These are phyloP conservation scores for Paracoccidioides brasiliensis DNA, from an alignment of 2,329 filamentous ascomycete genomes.

Conservation along the genomic window DNA sequence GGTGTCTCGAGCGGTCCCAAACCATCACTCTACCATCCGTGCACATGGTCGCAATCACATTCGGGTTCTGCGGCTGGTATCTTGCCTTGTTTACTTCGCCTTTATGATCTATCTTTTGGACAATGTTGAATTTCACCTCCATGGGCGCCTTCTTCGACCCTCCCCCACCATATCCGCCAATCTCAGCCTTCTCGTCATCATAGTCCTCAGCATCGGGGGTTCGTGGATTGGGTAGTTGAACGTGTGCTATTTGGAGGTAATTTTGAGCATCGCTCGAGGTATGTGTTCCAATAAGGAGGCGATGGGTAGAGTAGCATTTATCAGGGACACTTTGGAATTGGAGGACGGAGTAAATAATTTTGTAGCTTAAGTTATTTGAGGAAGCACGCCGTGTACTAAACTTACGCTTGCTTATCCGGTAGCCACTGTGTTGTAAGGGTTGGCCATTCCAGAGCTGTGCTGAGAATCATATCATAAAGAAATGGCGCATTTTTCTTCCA, in stretches of 20 bases:
- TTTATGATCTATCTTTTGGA: constrained; percentile 92
- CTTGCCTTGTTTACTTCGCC: constrained; percentile 97
- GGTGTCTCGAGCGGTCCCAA: constrained; percentile 93
- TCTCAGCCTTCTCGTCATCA: constrained; percentile 82
- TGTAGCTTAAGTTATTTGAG: not conserved
- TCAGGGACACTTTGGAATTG: constrained; percentile 48
- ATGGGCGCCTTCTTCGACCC: constrained; percentile 52
- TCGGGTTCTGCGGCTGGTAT: constrained; percentile 94
- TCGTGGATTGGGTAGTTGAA: constrained; percentile 75
- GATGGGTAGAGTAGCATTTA: constrained; percentile 77
- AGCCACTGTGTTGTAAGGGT: constrained; percentile 98
- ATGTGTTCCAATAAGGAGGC: constrained; percentile 85
- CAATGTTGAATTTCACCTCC: constrained; percentile 73
- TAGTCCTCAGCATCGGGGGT: constrained; percentile 63
- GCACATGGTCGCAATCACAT: constrained; percentile 88
- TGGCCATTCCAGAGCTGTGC: constrained; percentile 91
- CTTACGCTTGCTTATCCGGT: constrained; percentile 73
- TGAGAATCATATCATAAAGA: constrained; percentile 94
- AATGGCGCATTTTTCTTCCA: constrained; percentile 99
- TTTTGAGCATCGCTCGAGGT: constrained; percentile 77
- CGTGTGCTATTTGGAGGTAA: constrained; percentile 86
- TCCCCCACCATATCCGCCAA: constrained; percentile 77
- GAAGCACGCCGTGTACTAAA: constrained; percentile 3
- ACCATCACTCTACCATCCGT: constrained; percentile 79
- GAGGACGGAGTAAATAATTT: too few relatives aligned